Base-by-base conservation (phyloP, 441 rosid species). In the Gossypium laxum region DNA sequence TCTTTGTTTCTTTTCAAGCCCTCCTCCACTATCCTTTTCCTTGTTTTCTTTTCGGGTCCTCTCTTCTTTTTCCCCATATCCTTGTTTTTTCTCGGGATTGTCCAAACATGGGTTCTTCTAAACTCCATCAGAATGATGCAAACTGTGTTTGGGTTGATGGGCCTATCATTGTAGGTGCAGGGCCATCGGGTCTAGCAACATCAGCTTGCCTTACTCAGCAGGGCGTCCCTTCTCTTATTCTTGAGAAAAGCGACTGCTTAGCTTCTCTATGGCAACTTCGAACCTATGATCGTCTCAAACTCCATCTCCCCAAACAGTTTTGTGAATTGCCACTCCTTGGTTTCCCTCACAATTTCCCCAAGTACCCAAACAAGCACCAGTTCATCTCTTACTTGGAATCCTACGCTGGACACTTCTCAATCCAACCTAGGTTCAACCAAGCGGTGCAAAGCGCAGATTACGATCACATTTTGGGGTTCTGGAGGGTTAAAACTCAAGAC, bases 221-320 rank as follows among this genome's bases (percentile, higher is more conserved):
- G 0, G 89, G 93, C 0, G 80, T 93, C 8, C 86, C 96, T 47
- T 88, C 86, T 5, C 72, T 91, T 19, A 77, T 93, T 65, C 89
- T 91, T 11, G 98, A 93, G 74, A 84, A 83, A 77, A 76, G 80
- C 4, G 87, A 88, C 68, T 90, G 96, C 28, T 79, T 91, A 67
- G 98, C 97, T 63, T 88, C 98, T 38, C 80, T 93, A 4, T 93
- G 98, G 98, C 90, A 87, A 71, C 71, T 83, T 62, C 74, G 57
- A 70, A 90, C 98, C 10, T 93, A 93, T 15, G 93, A 90, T 71
- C 90, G 98, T 55, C 92, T 94, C 62, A 90, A 86, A 64, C 92
- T 94, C 21, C 98, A 93, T 68, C 92, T 94, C 24, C 97, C 98
- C 14, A 93, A 88, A 82, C 82, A 84, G 15, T 88, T 91, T 64